Evolutionary conservation across 768 basidiomycete genomes (phyloP).

Genomic region (Hypholoma fasciculare): DNA sequence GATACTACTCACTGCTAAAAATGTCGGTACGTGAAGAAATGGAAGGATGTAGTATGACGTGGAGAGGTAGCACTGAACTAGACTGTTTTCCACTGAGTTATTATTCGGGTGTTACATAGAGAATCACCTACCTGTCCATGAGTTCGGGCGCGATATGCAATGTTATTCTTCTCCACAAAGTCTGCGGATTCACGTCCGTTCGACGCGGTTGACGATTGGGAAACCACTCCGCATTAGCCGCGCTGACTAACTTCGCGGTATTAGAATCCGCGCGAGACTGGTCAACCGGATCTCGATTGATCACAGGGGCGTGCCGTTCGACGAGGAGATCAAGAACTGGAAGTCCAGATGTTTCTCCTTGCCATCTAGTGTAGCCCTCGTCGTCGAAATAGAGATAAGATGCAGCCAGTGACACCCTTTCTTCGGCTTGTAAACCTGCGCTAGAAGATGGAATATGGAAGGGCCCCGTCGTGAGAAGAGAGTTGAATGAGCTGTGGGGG

Average conservation of each 20-base stretch:
- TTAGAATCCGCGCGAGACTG: constrained; percentile 24
- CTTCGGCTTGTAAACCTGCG: constrained; percentile 53
- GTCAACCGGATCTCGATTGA: constrained; percentile 23
- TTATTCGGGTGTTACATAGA: constrained; percentile 12
- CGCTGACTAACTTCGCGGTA: constrained; percentile 28
- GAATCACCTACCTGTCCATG: constrained; percentile 77
- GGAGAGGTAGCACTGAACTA: constrained; percentile 83
- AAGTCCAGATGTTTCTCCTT: constrained; percentile 91
- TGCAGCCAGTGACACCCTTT: constrained; percentile 64
- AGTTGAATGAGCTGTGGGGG: constrained; percentile 39
- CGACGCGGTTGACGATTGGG: constrained; percentile 76
- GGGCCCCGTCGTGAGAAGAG: constrained; percentile 34
- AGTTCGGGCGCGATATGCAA: constrained; percentile 85
- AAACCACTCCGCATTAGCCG: constrained; percentile 67
- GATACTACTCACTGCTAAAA: constrained; percentile 60
- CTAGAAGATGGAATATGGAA: constrained; percentile 23
- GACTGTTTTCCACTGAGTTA: constrained; percentile 34
- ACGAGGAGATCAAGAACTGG: constrained; percentile 85
- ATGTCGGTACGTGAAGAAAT: constrained; percentile 89
- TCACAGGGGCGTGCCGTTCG: constrained; percentile 57
- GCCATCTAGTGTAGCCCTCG: constrained; percentile 86
- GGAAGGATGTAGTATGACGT: constrained; percentile 94
- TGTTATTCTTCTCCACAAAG: constrained; percentile 84
- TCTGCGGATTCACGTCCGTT: constrained; percentile 84
- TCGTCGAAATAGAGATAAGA: constrained; percentile 88